Evolutionary conservation across 768 basidiomycete species (phyloP).

Genomic region (Auriscalpium microsporum): DNA sequence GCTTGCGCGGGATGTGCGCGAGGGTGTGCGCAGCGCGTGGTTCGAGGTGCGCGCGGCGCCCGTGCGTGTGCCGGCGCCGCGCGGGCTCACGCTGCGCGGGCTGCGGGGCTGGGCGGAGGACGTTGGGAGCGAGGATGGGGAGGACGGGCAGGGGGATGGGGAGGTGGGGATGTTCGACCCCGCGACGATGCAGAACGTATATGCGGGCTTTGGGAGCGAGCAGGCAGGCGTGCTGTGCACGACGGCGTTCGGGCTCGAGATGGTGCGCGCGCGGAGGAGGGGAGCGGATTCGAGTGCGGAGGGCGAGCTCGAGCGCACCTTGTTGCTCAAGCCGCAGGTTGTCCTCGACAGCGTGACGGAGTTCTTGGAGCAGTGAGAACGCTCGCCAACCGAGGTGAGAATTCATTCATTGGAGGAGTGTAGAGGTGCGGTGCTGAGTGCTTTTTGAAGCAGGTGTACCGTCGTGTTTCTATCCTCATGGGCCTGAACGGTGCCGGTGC

Average conservation of each 20-base stretch:
- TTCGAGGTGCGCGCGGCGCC: constrained; percentile 20
- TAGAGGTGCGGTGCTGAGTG: too few species aligned
- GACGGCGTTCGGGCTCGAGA: constrained; percentile 8
- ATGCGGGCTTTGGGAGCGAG: constrained; percentile 13
- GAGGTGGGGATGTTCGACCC: constrained; percentile 4
- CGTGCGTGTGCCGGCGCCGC: background rate
- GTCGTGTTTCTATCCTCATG: too few species aligned
- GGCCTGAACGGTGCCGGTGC: too few species aligned
- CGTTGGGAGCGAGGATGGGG: constrained; percentile 1
- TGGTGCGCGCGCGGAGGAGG: constrained; percentile 11
- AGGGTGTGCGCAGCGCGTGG: constrained; percentile 25
- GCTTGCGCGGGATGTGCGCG: constrained; percentile 22
- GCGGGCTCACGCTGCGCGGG: background rate
- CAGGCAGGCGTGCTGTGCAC: constrained; percentile 12
- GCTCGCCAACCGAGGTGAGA: too few species aligned
- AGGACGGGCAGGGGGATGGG: background rate
- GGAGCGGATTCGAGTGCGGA: constrained; percentile 3
- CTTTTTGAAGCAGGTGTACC: too few species aligned
- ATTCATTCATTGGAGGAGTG: too few species aligned
- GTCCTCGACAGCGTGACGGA: constrained; percentile 17
- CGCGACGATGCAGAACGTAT: constrained; percentile 12
- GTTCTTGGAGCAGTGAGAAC: background rate
- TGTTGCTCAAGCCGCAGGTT: constrained; percentile 16
- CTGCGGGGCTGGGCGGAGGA: background rate
- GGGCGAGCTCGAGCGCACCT: constrained; percentile 10